Conservation (phyloP, 371 early-diverging fungal species). For the Haplosporangium sp. region DNA sequence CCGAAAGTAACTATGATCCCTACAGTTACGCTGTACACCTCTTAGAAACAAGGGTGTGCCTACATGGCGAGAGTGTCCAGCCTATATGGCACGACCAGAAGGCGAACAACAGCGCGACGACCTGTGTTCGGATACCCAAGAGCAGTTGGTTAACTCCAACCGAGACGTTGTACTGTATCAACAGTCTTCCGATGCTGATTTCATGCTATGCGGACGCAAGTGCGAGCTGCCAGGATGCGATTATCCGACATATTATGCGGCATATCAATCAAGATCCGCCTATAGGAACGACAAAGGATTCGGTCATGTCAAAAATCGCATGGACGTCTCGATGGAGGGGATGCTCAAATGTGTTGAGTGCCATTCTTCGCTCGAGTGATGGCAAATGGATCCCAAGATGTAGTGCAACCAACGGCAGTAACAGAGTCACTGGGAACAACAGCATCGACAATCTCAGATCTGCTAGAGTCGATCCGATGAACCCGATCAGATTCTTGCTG, state of each 20-base stretch:
- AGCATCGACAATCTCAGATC: neutral
- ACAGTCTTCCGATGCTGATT: slow-evolving; percentile 14
- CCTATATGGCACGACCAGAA: slow-evolving; percentile 3
- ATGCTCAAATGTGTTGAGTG: neutral
- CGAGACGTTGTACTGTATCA: slow-evolving; percentile 21
- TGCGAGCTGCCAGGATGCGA: slow-evolving; percentile 14
- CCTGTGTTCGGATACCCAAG: slow-evolving; percentile 19
- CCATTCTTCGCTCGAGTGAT: slow-evolving; percentile 6
- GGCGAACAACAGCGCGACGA: neutral
- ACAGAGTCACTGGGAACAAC: neutral
- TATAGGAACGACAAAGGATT: neutral
- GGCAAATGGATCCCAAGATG: slow-evolving; percentile 26
- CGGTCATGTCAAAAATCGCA: slow-evolving; percentile 18
- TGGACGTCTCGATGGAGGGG: slow-evolving; percentile 6
- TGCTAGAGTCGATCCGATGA: neutral
- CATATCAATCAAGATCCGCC: slow-evolving; percentile 22
- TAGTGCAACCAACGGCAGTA: neutral
- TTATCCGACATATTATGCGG: slow-evolving; percentile 14
- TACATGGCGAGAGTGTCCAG: slow-evolving; percentile 15
- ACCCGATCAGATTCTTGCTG: neutral
- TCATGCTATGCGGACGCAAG: slow-evolving; percentile 19
- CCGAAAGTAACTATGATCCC: neutral
- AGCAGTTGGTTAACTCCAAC: slow-evolving; percentile 6
- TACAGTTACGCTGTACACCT: neutral
- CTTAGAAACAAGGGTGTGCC: slow-evolving; percentile 4